Evolutionary conservation across 345 rosid genomes (phyloP).

Genomic region (Pseudoturritis turrita): DNA sequence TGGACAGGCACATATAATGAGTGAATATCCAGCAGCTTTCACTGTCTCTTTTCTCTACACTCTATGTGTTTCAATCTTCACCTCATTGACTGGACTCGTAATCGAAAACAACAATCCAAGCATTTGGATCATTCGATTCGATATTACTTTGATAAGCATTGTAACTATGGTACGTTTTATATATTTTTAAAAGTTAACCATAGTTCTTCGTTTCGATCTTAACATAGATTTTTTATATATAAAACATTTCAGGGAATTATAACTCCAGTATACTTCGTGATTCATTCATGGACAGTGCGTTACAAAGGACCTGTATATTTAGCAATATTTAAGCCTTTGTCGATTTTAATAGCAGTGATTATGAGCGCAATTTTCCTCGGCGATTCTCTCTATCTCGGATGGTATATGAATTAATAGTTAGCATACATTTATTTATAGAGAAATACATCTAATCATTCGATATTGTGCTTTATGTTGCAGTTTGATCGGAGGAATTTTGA

Average conservation of each 20-base stretch:
- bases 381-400: slow-evolving; percentile 57
- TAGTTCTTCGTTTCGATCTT: not conserved
- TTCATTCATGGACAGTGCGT: slow-evolving; percentile 51
- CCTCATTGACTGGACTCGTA: slow-evolving; percentile 44
- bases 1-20: slow-evolving; percentile 61
- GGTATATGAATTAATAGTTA: slow-evolving; percentile 33
- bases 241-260: slow-evolving; percentile 45
- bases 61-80: slow-evolving; percentile 39
- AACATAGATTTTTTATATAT: not conserved
- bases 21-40: slow-evolving; percentile 68
- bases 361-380: slow-evolving; percentile 58
- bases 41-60: slow-evolving; percentile 65
- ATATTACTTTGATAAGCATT: slow-evolving; percentile 47
- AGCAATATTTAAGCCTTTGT: slow-evolving; percentile 60
- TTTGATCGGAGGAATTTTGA: slow-evolving; percentile 55
- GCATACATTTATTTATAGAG: not conserved
- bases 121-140: slow-evolving; percentile 52
- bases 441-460: not conserved
- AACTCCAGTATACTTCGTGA: slow-evolving; percentile 37
- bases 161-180: slow-evolving; percentile 41
- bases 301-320: slow-evolving; percentile 65
- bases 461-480: slow-evolving; percentile 33
- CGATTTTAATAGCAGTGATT: slow-evolving; percentile 58
- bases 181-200: not conserved
- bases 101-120: slow-evolving; percentile 40